Evolutionary conservation across 1,139 yeast species (phyloP).

Genomic region (Magnusiomyces ingens): DNA sequence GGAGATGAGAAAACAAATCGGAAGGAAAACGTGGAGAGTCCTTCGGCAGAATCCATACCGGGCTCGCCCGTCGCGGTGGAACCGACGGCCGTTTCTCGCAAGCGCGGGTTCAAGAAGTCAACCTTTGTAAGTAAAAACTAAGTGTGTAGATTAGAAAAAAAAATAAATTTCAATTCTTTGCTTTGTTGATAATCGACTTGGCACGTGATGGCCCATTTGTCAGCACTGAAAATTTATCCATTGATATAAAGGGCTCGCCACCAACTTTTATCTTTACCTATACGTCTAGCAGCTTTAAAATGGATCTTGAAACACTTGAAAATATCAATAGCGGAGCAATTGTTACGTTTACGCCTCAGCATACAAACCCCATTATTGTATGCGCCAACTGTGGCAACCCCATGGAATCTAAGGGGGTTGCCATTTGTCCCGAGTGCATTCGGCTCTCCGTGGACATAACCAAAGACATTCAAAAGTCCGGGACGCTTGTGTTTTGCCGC

Average conservation of each 20-base stretch:
- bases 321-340: background rate
- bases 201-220: too few relatives aligned
- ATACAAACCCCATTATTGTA: slow-evolving; percentile 71
- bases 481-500: slow-evolving; percentile 86
- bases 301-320: too few relatives aligned
- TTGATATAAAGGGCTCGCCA: too few relatives aligned
- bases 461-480: slow-evolving; percentile 88
- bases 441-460: slow-evolving; percentile 91
- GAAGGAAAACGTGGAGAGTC: background rate
- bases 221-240: too few relatives aligned
- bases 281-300: too few relatives aligned
- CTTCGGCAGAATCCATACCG: background rate
- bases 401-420: slow-evolving; percentile 83
- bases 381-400: slow-evolving; percentile 99
- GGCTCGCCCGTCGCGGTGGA: slow-evolving; percentile 5
- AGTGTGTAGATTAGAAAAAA: too few relatives aligned
- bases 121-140: too few relatives aligned
- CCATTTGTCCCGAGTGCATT: slow-evolving; percentile 97
- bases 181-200: too few relatives aligned
- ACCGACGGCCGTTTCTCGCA: slow-evolving; percentile 2
- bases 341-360: slow-evolving; percentile 30
- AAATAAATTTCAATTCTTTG: too few relatives aligned
- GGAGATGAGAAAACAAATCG: slow-evolving; percentile 3
- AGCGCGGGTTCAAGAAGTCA: too few relatives aligned
- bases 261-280: too few relatives aligned